Evolutionary conservation across 1,139 yeast species (phyloP), one percentile per base, ranked within the genome.

Genomic region (Taphrina deformans): DNA sequence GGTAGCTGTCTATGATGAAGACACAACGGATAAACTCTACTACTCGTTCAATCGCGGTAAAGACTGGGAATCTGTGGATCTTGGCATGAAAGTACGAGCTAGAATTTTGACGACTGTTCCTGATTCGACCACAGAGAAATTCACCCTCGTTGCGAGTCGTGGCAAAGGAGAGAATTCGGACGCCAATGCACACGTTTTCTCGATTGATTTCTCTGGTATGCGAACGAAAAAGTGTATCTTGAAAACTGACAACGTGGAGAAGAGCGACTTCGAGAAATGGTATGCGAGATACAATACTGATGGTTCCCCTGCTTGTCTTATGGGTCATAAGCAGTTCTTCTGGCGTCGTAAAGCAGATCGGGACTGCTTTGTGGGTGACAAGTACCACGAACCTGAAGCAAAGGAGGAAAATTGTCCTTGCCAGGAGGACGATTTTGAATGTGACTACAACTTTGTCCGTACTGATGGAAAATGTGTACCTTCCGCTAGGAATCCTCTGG

Each of bases 11-110:
- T 85, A 85, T 18, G 79, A 75, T 58, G 70, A 67, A 16, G 72
- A 70, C 12, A 62, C 67, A 18, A 67, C 73, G 10, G 69, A 70
- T 52, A 67, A 69, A 12, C 68, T 75, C 14, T 79, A 78, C 67
- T 90, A 79, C 71, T 88, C 96, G 0, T 74, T 87, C 50, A 91
- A 90, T 73, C 93, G 89, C 73, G 97, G 96, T 40, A 73, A 77
- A 21, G 75, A 85, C 0, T 91, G 96, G 95, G 70, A 74, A 1
- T 77, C 78, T 26, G 75, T 79, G 27, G 77, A 80, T 18, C 73
- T 90, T n/a, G 85, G 83, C n/a, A 68, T 70, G 9, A 70, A 79
- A 0, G 71, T 86, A 5, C 71, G 77, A 27, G 87, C 90, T 0
- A 67, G 76, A 14, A 73, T 73, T 24, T 72, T 88, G 21, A 75